Evolutionary conservation across 192 early-diverging fungal species (phyloP), one percentile per base, ranked within the genome.

Genomic region (Cetraspora pellucida): DNA sequence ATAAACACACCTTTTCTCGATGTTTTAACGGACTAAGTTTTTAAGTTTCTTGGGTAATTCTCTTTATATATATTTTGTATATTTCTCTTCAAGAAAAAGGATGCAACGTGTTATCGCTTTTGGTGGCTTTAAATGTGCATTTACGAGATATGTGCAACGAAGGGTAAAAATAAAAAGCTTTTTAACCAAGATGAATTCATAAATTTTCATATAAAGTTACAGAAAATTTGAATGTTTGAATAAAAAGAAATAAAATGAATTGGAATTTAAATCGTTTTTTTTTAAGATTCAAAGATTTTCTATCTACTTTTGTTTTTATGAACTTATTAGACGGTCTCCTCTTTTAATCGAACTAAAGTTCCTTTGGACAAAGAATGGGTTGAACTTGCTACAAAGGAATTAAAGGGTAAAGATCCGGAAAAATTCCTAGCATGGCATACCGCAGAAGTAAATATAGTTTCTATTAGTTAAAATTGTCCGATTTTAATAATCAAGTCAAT

Each of bases 391-490:
- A 83, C 81, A 30, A 96, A 95, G 82, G 95, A 96, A 80, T 86
- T 95, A 79, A 96, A 95, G 82, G 94, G 94, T 46, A 93, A 96
- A 75, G 89, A 94, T 76, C 92, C 95, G 5, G 86, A 85, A 52
- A 84, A 87, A 31, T 81, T 81, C 2, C 81, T 96, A 46, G 91
- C 90, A 17, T 96, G 95, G 95, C 81, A 89, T 66, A 95, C 95
- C 10, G 82, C 94, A 10, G 94, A 96, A 84, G 88, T 87, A 77
- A 52, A 44, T 47, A 7, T 19, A 44, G 19, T n/a, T n/a, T 45
- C 13, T n/a, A 31, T 37, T 10, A 17, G 2, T 65, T 17, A 43
- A 27, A 30, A 30, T 17, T 17, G 7, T 44, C n/a, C 31, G 28
- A 37, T 44, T n/a, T n/a, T 4, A 44, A 7, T 16, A 55, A 37